phyloP scores from a whole-genome alignment of 179 eudicot genomes.

The Sideroxylon spinosum region DNA sequence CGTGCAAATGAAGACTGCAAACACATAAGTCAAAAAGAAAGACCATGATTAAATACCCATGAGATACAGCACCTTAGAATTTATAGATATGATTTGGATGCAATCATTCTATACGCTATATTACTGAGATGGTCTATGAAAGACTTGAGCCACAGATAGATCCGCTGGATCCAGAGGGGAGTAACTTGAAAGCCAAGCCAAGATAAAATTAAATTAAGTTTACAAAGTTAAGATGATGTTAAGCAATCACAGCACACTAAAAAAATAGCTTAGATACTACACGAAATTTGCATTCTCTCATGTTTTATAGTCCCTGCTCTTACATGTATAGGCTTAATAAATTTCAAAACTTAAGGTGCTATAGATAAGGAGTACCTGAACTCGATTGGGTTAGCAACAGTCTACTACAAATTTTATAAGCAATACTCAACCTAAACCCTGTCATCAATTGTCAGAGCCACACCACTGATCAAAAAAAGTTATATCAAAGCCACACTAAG shows the following conservation, averaged over 20 bases:
- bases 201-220: neutral
- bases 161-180: neutral
- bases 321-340: neutral
- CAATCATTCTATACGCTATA: neutral
- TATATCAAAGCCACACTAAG: no score
- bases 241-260: neutral
- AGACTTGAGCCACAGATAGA: neutral
- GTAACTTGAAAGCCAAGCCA: neutral
- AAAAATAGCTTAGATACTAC: neutral
- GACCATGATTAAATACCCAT: neutral
- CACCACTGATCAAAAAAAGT: no score
- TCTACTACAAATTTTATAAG: neutral
- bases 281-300: neutral
- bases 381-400: neutral
- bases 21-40: neutral
- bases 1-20: conserved; percentile 98
- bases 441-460: no score
- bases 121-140: neutral
- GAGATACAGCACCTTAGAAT: neutral
- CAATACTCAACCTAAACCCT: no score
- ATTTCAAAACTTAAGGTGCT: neutral
- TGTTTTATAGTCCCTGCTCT: neutral
- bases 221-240: neutral
- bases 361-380: neutral
- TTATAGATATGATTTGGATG: neutral